phyloP scores from a whole-genome alignment of 2,329 filamentous ascomycete genomes.

The Sphaerulina vaccinii region DNA sequence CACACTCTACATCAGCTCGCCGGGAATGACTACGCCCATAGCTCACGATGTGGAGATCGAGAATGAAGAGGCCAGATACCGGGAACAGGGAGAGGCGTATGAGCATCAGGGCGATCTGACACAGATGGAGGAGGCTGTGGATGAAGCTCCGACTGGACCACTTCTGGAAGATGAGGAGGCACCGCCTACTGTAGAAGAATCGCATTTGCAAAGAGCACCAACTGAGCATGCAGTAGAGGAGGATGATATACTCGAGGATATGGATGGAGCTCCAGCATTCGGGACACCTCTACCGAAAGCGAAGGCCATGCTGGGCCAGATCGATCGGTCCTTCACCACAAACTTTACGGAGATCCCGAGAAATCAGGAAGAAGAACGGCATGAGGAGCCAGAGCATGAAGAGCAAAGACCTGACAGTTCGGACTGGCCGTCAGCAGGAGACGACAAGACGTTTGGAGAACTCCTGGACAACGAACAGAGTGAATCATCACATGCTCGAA shows the following conservation, averaged over 20 bases:
- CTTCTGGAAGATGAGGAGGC: constrained; percentile 43
- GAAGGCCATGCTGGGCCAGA: constrained; percentile 18
- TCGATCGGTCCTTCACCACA: constrained; percentile 35
- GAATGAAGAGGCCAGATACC: constrained; percentile 14
- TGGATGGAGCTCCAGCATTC: constrained; percentile 21
- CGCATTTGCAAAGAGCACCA: constrained; percentile 7
- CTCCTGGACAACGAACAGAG: constrained; percentile 23
- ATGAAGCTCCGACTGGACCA: constrained; percentile 44
- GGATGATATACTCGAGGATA: constrained; percentile 17
- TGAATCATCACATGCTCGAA: constrained; percentile 1
- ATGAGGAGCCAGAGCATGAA: constrained; percentile 15
- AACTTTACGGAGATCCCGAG: constrained; percentile 34
- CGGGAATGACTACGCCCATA: constrained; percentile 17
- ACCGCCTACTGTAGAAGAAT: constrained; percentile 30
- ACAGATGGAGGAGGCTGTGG: constrained; percentile 46
- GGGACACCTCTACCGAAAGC: constrained; percentile 22
- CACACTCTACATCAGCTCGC: constrained; percentile 16
- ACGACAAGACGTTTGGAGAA: constrained; percentile 36
- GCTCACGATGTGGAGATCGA: constrained; percentile 13
- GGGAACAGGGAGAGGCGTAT: constrained; percentile 35
- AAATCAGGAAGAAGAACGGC: constrained; percentile 3
- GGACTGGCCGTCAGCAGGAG: constrained; percentile 33
- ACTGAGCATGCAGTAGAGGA: constrained; percentile 17
- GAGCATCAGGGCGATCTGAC: constrained; percentile 49
- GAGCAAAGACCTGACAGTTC: constrained; percentile 18